These are phyloP conservation scores for Phytophthora constricta DNA, from an alignment of 352 stramenopile genomes.

Conservation along the genomic window DNA sequence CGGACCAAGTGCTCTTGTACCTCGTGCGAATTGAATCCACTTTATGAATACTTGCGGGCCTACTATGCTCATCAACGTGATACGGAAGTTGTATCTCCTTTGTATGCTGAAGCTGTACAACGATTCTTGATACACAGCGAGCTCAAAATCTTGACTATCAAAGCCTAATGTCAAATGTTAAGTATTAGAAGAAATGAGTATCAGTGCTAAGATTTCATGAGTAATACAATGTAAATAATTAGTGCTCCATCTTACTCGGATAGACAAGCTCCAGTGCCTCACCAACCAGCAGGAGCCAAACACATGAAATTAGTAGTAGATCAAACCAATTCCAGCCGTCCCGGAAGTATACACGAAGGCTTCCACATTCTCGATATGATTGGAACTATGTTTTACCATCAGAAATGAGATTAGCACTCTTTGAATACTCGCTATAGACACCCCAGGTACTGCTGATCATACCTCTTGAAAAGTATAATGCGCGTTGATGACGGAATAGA, in stretches of 20 bases:
- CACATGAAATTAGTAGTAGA: constrained; percentile 69
- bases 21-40: constrained; percentile 83
- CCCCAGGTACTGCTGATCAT: background rate
- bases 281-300: constrained; percentile 68
- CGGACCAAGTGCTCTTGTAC: constrained; percentile 65
- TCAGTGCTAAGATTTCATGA: background rate
- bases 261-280: constrained; percentile 55
- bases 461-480: constrained; percentile 78
- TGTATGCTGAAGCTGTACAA: constrained; percentile 63
- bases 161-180: constrained; percentile 3
- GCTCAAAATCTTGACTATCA: constrained; percentile 49
- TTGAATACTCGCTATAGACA: background rate
- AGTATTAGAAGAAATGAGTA: no score
- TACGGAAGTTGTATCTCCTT: constrained; percentile 74
- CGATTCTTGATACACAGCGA: constrained; percentile 68
- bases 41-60: constrained; percentile 81
- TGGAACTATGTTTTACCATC: constrained; percentile 25
- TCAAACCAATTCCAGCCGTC: constrained; percentile 87
- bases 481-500: constrained; percentile 74
- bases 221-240: background rate
- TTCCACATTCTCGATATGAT: constrained; percentile 59
- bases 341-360: constrained; percentile 62
- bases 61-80: constrained; percentile 80
- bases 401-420: background rate
- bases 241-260: constrained; percentile 12